A percentile compares a stretch with the other conserved stretches of the same genome.
These are phyloP conservation scores for Mycosarcoma mackinlayi DNA, from an alignment of 1,284 basidiomycete genomes.

Conservation along the genomic window DNA sequence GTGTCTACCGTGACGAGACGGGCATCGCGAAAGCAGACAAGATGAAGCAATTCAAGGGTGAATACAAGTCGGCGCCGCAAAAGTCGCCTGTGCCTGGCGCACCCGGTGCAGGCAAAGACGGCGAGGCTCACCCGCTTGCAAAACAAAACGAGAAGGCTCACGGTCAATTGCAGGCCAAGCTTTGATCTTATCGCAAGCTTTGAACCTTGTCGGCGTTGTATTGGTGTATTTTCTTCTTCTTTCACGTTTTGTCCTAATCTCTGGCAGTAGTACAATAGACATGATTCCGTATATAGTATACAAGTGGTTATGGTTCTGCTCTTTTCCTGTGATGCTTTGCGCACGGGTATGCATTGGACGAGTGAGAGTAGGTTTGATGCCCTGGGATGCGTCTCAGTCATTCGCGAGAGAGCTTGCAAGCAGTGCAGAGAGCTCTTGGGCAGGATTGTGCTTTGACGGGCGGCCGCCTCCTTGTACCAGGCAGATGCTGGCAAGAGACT, in stretches of 20 bases:
- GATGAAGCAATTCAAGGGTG: conserved; percentile 52
- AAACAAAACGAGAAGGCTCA: conserved; percentile 42
- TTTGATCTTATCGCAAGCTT: too few relatives aligned
- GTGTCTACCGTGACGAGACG: conserved; percentile 65
- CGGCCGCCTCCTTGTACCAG: too few relatives aligned
- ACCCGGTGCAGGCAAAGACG: conserved; percentile 51
- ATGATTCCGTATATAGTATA: conserved; percentile 8
- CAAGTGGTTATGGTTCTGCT: too few relatives aligned
- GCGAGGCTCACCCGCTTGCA: conserved; percentile 47
- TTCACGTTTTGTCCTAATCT: conserved; percentile 3
- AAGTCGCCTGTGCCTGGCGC: conserved; percentile 51
- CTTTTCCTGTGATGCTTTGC: too few relatives aligned
- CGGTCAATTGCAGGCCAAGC: conserved; percentile 32
- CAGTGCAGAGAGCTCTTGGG: too few relatives aligned
- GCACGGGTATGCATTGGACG: too few relatives aligned
- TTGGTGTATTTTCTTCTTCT: background rate
- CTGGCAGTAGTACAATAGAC: conserved; percentile 25
- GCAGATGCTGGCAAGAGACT: too few relatives aligned
- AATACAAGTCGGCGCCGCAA: conserved; percentile 64
- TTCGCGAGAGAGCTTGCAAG: too few relatives aligned
- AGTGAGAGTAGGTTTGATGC: too few relatives aligned
- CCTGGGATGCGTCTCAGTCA: too few relatives aligned
- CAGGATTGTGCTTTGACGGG: too few relatives aligned
- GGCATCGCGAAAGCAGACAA: conserved; percentile 64
- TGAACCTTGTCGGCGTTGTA: too few relatives aligned